Base-by-base conservation (phyloP, 805 yeast genomes). In the Candida saitoana region DNA sequence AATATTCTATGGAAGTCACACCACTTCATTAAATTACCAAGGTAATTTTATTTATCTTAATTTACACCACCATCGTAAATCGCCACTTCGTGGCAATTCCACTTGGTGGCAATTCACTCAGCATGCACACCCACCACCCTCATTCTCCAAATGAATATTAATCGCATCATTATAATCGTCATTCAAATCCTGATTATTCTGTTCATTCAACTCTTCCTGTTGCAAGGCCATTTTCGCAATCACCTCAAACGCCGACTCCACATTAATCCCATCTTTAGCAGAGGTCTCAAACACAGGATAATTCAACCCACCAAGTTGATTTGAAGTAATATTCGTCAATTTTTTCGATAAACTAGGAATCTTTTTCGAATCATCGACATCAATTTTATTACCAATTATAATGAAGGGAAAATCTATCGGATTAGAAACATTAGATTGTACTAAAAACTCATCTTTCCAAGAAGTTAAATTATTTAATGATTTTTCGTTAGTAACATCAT, bases 161-260 rank as follows among this genome's bases (percentile, higher is more conserved):
- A 91, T 91, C 18, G 98, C 97, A 64, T 91, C 98, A 37, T 93
- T 85, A 62, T 89, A 91, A 64, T 91, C 98, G 56, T 90, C 96
- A 45, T 60, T 63, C 36, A 60, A 69, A 47, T 68, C 73, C 43
- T 65, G 61, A n/a, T 67, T 63, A 52, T 82, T 83, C 56, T 84
- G 89, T 45, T 88, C 96, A 55, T 87, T 87, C 41, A 86, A 84
- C 56, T 87, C 96, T 61, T 89, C 96, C 65, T 91, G 98, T 62
- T 89, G 96, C 55, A 91, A 71, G 0, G 98, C 99, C 69, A 87
- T 88, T 56, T 96, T 79, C 24, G 96, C 96, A 54, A 91, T 87
- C 34, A 90, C 95, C 62, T 93, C 97, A 58, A 91, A 91, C 2
- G 98, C 98, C 55, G 85, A 82, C 57, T 90, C 96, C 27, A 91